Evolutionary conservation across 495 filamentous ascomycete genomes (phyloP), one percentile per base, ranked within the genome.

Genomic region (Penicillium soppii): DNA sequence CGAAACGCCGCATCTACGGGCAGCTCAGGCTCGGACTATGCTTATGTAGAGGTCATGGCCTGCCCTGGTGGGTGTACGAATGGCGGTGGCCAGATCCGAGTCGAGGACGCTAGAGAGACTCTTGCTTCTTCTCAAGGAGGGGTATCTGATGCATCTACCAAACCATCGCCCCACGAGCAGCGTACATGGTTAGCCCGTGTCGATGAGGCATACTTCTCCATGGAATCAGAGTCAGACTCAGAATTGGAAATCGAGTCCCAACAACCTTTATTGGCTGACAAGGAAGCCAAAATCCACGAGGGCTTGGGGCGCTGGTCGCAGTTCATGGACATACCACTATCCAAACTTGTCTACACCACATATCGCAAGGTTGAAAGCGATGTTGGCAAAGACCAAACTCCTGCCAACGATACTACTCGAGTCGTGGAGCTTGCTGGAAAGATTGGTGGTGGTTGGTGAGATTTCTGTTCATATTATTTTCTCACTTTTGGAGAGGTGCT

Each of bases 21-120:
- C 12, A 70, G 72, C 12, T 66, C 78, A 5, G 76, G 69, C 15
- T 63, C 69, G 17, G 88, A 94, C 10, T 92, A 89, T 61, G 82
- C 83, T 19, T 97, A 95, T 69, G 89, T 98, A 9, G 94, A 98
- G 63, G 95, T 98, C 27, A 98, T 98, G 94, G 94, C 94, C 22
- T 98, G 94, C 70, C 94, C 94, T 0, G 94, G 95, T 8, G 94
- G 94, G 1, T 98, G 94, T 67, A 98, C 94, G 41, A 98, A 97
- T 62, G 94, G 94, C 0, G 94, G 94, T 19, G 94, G 94, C 1
- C 94, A 98, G 74, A 86, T 98, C 51, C 92, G 95, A 51, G 83
- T 86, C 16, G 88, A 88, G 32, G 94, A 98, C 65, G 79, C 86
- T 17, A 52, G 66, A 27, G 67, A 71, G 45, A 52, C 37, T 27